Evolutionary conservation across 1,284 basidiomycete genomes (phyloP).

Genomic region (Heterobasidion occidentale): DNA sequence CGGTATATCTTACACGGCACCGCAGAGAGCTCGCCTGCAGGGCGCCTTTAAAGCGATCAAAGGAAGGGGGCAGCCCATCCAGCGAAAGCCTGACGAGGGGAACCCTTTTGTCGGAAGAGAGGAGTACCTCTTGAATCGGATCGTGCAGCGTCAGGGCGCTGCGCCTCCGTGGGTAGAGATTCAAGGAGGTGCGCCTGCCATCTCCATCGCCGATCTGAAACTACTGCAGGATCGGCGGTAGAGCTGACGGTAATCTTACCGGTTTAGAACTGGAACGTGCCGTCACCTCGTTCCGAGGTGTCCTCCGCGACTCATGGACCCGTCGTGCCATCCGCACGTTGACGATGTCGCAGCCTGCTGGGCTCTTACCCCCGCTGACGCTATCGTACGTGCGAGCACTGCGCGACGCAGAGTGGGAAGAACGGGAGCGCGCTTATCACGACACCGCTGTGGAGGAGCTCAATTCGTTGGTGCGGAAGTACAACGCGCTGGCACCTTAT

Average conservation of each 20-base stretch:
- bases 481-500: constrained; percentile 76
- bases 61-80: constrained; percentile 70
- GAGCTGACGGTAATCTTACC: neutral
- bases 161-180: constrained; percentile 90
- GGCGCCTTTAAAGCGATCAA: constrained; percentile 72
- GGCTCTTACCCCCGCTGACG: constrained; percentile 36
- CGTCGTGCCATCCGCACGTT: constrained; percentile 58
- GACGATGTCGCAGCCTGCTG: constrained; percentile 35
- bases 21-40: constrained; percentile 54
- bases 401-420: constrained; percentile 72
- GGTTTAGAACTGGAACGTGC: constrained; percentile 45
- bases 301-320: constrained; percentile 60
- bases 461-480: constrained; percentile 69
- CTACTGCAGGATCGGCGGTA: neutral
- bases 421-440: constrained; percentile 65
- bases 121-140: constrained; percentile 84
- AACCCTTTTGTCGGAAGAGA: constrained; percentile 80
- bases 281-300: constrained; percentile 52
- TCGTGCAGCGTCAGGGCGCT: constrained; percentile 79
- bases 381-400: constrained; percentile 35
- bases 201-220: neutral
- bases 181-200: constrained; percentile 48
- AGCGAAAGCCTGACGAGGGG: constrained; percentile 50
- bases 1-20: constrained; percentile 12
- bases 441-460: constrained; percentile 61